Evolutionary conservation across 2,329 filamentous ascomycete species (phyloP).

Genomic region (Tolypocladium tropicale): DNA sequence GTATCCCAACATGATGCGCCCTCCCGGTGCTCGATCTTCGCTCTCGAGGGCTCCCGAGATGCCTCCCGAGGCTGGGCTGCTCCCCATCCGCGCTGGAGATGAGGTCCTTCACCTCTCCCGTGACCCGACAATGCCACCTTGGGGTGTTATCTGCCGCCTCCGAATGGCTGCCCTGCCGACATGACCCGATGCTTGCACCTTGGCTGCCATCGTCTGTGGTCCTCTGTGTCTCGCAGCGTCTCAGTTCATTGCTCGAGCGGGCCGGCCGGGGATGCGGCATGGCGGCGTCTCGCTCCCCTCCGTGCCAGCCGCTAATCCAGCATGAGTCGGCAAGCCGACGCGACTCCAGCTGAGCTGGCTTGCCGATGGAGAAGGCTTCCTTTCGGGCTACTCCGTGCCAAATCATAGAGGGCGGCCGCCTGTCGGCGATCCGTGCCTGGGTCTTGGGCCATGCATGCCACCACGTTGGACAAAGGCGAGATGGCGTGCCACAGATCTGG

Average conservation of each 20-base stretch:
- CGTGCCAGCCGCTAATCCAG: conserved; percentile 3
- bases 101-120: not conserved
- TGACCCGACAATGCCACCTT: not conserved
- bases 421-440: not conserved
- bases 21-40: not conserved
- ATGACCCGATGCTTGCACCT: not conserved
- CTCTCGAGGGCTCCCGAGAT: not conserved
- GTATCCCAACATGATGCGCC: not conserved
- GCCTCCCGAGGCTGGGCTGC: no score
- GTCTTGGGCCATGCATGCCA: conserved; percentile 2
- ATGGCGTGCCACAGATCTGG: conserved; percentile 31
- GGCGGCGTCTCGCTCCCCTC: conserved; percentile 3
- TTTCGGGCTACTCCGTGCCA: not conserved
- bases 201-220: conserved; percentile 4
- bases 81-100: not conserved
- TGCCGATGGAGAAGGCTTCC: not conserved
- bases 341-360: not conserved
- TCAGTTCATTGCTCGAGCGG: conserved; percentile 11
- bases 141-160: not conserved
- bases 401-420: not conserved
- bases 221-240: conserved; percentile 11
- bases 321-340: conserved; percentile 3
- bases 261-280: conserved; percentile 6
- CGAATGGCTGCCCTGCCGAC: not conserved
- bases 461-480: conserved; percentile 22